These are phyloP conservation scores for Coemansia sp. DNA, from an alignment of 371 early-diverging fungal species.

Conservation along the genomic window DNA sequence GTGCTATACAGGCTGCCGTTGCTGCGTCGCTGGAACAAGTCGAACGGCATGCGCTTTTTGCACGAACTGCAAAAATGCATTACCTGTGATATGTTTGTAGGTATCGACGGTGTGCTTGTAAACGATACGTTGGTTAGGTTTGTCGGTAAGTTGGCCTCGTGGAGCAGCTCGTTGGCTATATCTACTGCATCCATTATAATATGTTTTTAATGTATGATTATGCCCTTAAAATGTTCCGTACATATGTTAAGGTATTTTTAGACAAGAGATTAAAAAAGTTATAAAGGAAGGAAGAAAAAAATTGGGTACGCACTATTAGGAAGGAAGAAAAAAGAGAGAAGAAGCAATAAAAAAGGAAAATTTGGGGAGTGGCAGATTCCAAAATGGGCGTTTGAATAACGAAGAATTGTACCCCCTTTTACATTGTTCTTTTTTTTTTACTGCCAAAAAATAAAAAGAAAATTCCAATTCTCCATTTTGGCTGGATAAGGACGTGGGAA, in stretches of 20 bases:
- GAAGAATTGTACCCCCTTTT: too few relatives aligned
- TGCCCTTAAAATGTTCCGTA: too few relatives aligned
- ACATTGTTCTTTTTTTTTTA: too few relatives aligned
- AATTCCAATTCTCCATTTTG: background rate
- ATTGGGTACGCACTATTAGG: too few relatives aligned
- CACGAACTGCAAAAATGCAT: constrained; percentile 39
- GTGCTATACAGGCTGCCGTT: constrained; percentile 36
- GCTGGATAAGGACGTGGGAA: background rate
- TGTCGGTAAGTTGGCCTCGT: background rate
- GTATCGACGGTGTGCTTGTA: background rate
- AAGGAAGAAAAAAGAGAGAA: too few relatives aligned
- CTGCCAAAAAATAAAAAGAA: background rate
- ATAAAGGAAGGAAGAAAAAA: too few relatives aligned
- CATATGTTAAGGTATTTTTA: too few relatives aligned
- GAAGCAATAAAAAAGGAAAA: too few relatives aligned
- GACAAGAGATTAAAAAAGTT: background rate
- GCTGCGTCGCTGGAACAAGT: constrained; percentile 23
- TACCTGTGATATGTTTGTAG: background rate
- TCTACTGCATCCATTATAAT: constrained; percentile 11
- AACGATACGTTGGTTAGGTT: background rate
- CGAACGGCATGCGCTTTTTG: constrained; percentile 27
- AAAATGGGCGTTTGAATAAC: too few relatives aligned
- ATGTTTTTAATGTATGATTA: background rate
- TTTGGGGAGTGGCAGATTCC: too few relatives aligned
- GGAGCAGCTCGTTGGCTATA: constrained; percentile 11